phyloP scores from a whole-genome alignment of 2,329 filamentous ascomycete genomes.

The Neoscytalidium dimidiatum region DNA sequence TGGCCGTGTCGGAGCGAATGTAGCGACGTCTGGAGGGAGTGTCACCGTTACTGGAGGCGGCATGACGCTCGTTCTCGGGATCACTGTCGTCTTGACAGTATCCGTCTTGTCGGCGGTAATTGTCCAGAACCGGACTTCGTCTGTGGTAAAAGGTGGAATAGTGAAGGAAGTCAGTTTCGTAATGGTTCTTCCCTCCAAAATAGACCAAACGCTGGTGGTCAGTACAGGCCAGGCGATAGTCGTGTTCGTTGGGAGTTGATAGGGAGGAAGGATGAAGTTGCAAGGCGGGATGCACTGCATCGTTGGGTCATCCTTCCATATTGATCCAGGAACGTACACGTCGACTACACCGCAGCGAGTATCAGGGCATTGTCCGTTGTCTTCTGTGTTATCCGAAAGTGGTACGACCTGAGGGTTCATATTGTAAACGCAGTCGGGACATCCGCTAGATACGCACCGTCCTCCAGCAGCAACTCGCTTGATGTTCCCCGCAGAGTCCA shows the following conservation, averaged over 20 bases:
- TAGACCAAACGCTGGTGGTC: slow-evolving; percentile 13
- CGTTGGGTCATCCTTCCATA: slow-evolving; percentile 2
- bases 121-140: slow-evolving; percentile 20
- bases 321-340: slow-evolving; percentile 3
- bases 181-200: not conserved
- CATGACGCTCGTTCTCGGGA: not conserved
- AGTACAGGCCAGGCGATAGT: slow-evolving; percentile 18
- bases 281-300: slow-evolving; percentile 20
- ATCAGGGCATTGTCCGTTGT: not conserved
- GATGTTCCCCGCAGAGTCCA: not conserved
- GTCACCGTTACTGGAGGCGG: not conserved
- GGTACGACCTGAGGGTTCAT: not conserved
- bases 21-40: not conserved
- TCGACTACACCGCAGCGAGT: not conserved
- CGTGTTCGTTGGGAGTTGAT: not conserved
- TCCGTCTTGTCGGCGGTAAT: slow-evolving; percentile 8
- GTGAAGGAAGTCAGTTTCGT: not conserved
- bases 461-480: slow-evolving; percentile 4
- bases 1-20: not conserved
- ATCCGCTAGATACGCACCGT: not conserved
- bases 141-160: slow-evolving; percentile 18
- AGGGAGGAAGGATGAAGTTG: slow-evolving; percentile 20
- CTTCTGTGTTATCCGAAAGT: not conserved
- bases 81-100: not conserved
- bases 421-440: not conserved